Evolutionary conservation across 495 filamentous ascomycete genomes (phyloP).

Genomic region (Amorphotheca resinae): DNA sequence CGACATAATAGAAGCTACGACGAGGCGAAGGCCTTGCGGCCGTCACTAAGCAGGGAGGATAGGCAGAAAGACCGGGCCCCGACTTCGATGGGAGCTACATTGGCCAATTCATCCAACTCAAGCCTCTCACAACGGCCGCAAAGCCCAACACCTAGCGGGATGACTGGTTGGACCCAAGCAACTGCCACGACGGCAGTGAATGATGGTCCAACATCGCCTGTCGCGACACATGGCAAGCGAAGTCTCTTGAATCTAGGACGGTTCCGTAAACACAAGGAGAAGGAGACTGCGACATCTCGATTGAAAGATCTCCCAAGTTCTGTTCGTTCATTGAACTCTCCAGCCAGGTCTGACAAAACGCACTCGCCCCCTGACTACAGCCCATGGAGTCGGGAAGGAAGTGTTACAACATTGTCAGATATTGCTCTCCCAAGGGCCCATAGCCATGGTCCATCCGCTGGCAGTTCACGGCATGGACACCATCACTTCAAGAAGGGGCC

Average conservation of each 20-base stretch:
- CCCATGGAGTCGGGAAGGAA: constrained; percentile 20
- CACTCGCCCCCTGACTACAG: constrained; percentile 17
- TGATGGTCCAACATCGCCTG: constrained; percentile 35
- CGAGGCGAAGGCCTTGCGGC: constrained; percentile 49
- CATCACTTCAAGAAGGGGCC: constrained; percentile 41
- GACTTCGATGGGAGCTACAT: constrained; percentile 48
- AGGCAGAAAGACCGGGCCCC: constrained; percentile 40
- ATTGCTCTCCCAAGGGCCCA: constrained; percentile 17
- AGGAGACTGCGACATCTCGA: constrained; percentile 28
- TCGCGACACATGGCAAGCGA: constrained; percentile 41
- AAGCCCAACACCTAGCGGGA: constrained; percentile 26
- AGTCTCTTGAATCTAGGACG: constrained; percentile 45
- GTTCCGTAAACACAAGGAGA: constrained; percentile 44
- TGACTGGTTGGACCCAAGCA: constrained; percentile 15
- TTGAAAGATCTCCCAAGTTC: constrained; percentile 45
- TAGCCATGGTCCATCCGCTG: constrained; percentile 20
- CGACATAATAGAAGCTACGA: constrained; percentile 69
- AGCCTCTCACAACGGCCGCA: constrained; percentile 40
- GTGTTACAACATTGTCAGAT: constrained; percentile 16
- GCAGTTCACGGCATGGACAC: constrained; percentile 36
- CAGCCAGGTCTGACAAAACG: constrained; percentile 13
- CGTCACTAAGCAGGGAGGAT: constrained; percentile 59
- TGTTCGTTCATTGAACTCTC: constrained; percentile 33
- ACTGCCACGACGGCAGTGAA: constrained; percentile 4
- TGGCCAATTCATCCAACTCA: constrained; percentile 16